Evolutionary conservation across 2,329 filamentous ascomycete genomes (phyloP).

Genomic region (Phyllachora maydis): DNA sequence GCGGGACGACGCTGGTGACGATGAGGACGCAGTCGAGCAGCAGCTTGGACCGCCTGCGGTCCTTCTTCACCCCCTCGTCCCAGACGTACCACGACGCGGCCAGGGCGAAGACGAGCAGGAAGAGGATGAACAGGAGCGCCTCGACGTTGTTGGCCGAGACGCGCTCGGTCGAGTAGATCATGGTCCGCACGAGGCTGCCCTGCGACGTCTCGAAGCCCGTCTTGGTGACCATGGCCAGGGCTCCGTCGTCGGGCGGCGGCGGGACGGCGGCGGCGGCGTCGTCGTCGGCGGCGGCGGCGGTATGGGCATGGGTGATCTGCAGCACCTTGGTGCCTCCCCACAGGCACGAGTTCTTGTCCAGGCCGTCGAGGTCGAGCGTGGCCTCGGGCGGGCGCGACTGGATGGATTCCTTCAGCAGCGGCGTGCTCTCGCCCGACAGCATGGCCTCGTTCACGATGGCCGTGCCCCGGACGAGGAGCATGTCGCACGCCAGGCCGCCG

Average conservation of each 20-base stretch:
- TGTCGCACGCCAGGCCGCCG: conserved; percentile 89
- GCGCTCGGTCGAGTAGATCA: conserved; percentile 98
- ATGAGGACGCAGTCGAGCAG: conserved; percentile 96
- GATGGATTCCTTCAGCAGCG: conserved; percentile 86
- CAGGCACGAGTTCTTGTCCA: conserved; percentile 93
- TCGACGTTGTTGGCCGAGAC: conserved; percentile 97
- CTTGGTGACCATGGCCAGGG: conserved; percentile 85
- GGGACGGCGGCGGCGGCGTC: conserved; percentile 60
- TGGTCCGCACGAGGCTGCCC: conserved; percentile 89
- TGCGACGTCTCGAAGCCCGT: conserved; percentile 98
- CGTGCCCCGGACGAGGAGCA: conserved; percentile 83
- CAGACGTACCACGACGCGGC: conserved; percentile 98
- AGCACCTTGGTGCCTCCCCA: conserved; percentile 96
- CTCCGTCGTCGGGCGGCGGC: conserved; percentile 77
- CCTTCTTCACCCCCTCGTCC: conserved; percentile 85
- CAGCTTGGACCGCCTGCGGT: conserved; percentile 93
- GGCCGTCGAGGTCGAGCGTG: conserved; percentile 62
- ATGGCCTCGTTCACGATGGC: conserved; percentile 99
- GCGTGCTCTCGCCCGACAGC: conserved; percentile 95
- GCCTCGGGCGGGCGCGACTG: conserved; percentile 74
- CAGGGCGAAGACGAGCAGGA: conserved; percentile 87
- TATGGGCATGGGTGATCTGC: conserved; percentile 83
- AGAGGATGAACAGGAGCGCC: conserved; percentile 91
- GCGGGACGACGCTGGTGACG: conserved; percentile 93
- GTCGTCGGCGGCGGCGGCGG: conserved; percentile 57